A percentile compares a stretch with the other conserved stretches of the same genome.
These are phyloP conservation scores for Russula virescens DNA, from an alignment of 768 basidiomycete species.

Conservation along the genomic window DNA sequence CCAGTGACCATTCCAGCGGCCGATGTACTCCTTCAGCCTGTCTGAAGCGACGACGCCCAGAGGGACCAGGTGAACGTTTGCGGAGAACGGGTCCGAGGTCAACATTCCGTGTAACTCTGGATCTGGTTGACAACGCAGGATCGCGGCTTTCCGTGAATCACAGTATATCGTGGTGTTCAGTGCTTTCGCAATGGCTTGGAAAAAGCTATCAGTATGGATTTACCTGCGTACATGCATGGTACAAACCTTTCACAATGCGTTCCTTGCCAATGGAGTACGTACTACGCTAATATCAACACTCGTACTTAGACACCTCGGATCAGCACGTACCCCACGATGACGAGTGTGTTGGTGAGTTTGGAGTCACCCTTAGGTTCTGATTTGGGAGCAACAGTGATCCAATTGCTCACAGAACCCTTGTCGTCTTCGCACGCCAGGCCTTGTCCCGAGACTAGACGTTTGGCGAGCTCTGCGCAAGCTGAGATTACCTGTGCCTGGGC, in stretches of 20 bases:
- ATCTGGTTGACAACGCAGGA: conserved; percentile 81
- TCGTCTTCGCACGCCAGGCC: conserved; percentile 28
- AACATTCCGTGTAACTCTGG: conserved; percentile 73
- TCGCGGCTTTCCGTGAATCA: conserved; percentile 74
- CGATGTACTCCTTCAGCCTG: conserved; percentile 68
- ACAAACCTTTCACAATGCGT: conserved; percentile 85
- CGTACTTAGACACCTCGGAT: neutral
- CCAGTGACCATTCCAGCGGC: conserved; percentile 66
- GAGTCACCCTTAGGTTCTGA: conserved; percentile 34
- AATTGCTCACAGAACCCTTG: conserved; percentile 43
- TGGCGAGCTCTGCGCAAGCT: conserved; percentile 83
- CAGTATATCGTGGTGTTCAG: conserved; percentile 83
- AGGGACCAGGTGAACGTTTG: conserved; percentile 82
- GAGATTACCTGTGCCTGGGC: conserved; percentile 92
- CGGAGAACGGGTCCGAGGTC: conserved; percentile 67
- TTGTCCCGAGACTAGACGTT: conserved; percentile 44
- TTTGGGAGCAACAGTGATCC: conserved; percentile 37
- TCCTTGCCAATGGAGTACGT: conserved; percentile 99
- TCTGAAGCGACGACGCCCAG: conserved; percentile 71
- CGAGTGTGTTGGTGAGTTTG: conserved; percentile 40
- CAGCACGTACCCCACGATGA: conserved; percentile 64
- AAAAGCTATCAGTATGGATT: neutral
- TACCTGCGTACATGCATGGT: neutral
- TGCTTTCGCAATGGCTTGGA: conserved; percentile 74
- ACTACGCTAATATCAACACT: conserved; percentile 35